Percentiles rank a stretch among this genome's conserved stretches.
Evolutionary conservation across 2,329 filamentous ascomycete species (phyloP).

Genomic region (Cladophialophora yegresii): DNA sequence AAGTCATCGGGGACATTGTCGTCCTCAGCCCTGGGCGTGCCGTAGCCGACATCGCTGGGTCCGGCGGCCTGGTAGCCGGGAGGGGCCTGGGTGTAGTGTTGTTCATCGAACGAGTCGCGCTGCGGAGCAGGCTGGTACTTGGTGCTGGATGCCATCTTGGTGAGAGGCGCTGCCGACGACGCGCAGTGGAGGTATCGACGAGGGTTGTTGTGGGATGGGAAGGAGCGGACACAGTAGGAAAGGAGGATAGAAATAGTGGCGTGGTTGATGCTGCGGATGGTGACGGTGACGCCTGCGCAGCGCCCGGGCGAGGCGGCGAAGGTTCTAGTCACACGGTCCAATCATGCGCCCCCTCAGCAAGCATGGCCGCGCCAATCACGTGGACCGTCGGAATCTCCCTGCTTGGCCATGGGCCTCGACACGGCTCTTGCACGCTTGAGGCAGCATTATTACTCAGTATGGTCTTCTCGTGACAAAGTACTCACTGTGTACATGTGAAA

Average conservation of each 20-base stretch:
- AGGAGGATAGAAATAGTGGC: constrained; percentile 6
- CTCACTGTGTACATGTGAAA: too few relatives aligned
- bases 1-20: constrained; percentile 97
- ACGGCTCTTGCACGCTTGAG: too few relatives aligned
- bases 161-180: background rate
- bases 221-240: background rate
- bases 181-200: background rate
- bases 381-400: background rate
- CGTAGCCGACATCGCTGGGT: constrained; percentile 60
- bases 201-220: constrained; percentile 2
- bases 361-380: background rate
- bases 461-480: too few relatives aligned
- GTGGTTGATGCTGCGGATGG: constrained; percentile 9
- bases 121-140: constrained; percentile 83
- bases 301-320: constrained; percentile 19
- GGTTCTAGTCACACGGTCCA: constrained; percentile 22
- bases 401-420: too few relatives aligned
- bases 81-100: constrained; percentile 71
- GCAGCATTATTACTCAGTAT: too few relatives aligned
- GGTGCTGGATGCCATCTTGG: constrained; percentile 45
- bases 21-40: constrained; percentile 66
- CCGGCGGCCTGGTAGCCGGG: constrained; percentile 74
- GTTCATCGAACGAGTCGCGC: constrained; percentile 79
- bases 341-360: constrained; percentile 6
- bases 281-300: constrained; percentile 17